These are phyloP conservation scores for Inonotus obliquus DNA, from an alignment of 1,284 basidiomycete species.

Conservation along the genomic window DNA sequence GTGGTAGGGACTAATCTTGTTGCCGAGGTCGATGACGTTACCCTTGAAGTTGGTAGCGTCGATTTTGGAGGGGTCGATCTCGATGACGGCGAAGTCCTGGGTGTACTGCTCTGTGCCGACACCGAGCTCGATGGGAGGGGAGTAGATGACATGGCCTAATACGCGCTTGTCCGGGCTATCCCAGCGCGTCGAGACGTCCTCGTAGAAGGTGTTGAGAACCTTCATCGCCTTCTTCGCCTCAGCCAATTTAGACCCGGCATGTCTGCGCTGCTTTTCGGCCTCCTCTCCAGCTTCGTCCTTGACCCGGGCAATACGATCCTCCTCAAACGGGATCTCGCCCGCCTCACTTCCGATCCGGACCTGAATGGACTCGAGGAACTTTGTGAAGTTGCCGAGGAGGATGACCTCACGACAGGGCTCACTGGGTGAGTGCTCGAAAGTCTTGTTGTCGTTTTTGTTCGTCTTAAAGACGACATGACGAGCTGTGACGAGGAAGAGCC, in stretches of 20 bases:
- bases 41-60: slow-evolving; percentile 24
- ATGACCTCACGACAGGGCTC: slow-evolving; percentile 25
- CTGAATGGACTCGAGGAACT: slow-evolving; percentile 17
- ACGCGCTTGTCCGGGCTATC: slow-evolving; percentile 24
- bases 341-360: slow-evolving; percentile 17
- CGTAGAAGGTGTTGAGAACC: slow-evolving; percentile 24
- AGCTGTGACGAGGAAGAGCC: slow-evolving; percentile 28
- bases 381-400: slow-evolving; percentile 25
- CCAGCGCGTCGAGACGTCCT: slow-evolving; percentile 28
- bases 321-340: slow-evolving; percentile 10
- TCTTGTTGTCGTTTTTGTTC: slow-evolving; percentile 20
- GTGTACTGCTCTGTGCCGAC: slow-evolving; percentile 26
- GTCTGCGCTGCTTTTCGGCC: slow-evolving; percentile 10
- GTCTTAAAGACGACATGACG: slow-evolving; percentile 26
- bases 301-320: slow-evolving; percentile 6
- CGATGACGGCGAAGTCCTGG: slow-evolving; percentile 33
- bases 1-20: not conserved
- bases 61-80: slow-evolving; percentile 30
- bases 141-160: slow-evolving; percentile 29
- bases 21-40: slow-evolving; percentile 28
- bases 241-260: not conserved
- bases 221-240: slow-evolving; percentile 20
- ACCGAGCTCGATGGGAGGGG: slow-evolving; percentile 26
- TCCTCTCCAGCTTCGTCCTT: slow-evolving; percentile 15
- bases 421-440: slow-evolving; percentile 16